Evolutionary conservation across 371 early-diverging fungal species (phyloP).

Genomic region (Mortierella sp.): DNA sequence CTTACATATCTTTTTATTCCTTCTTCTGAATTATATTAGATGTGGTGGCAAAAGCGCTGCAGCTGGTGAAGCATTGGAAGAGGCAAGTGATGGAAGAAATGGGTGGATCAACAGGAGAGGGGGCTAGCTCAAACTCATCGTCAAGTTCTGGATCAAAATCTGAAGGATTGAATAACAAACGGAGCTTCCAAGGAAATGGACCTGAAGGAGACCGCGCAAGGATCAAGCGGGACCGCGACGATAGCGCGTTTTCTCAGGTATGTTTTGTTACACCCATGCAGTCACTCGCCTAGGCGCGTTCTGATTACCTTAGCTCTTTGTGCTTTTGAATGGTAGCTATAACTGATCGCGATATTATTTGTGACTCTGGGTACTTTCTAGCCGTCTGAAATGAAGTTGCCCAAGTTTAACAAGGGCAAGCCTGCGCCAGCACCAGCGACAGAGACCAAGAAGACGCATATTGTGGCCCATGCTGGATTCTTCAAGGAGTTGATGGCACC

Average conservation of each 20-base stretch:
- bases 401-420: conserved; percentile 44
- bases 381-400: conserved; percentile 18
- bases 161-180: neutral
- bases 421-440: neutral
- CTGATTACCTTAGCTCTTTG: too few species aligned
- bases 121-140: neutral
- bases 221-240: neutral
- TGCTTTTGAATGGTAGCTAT: neutral
- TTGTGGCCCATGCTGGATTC: conserved; percentile 28
- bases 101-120: neutral
- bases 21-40: neutral
- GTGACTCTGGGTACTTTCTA: neutral
- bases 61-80: neutral
- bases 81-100: neutral
- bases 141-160: neutral
- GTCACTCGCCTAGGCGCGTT: neutral
- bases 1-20: neutral
- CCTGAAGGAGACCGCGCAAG: neutral
- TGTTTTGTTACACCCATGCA: neutral
- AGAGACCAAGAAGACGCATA: conserved; percentile 37
- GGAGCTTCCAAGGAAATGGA: neutral
- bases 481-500: conserved; percentile 28
- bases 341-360: neutral
- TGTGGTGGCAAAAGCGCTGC: neutral
- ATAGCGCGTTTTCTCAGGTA: neutral